Evolutionary conservation across 192 early-diverging fungal species (phyloP).

Genomic region (Gaertneriomyces sp.): DNA sequence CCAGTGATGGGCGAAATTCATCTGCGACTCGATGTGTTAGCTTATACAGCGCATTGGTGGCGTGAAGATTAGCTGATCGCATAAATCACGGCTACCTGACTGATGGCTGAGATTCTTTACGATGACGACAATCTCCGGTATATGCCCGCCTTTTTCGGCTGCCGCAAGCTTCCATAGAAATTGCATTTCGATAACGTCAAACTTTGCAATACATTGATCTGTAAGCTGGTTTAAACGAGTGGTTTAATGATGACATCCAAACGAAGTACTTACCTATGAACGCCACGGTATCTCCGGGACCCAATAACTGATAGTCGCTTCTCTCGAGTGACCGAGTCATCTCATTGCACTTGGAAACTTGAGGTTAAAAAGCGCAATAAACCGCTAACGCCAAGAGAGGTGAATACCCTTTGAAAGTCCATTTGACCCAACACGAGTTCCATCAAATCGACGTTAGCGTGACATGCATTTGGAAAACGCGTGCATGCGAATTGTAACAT

Average conservation of each 20-base stretch:
- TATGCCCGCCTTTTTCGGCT: slow-evolving; percentile 8
- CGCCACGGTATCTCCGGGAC: background rate
- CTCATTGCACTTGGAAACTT: background rate
- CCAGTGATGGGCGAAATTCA: no score
- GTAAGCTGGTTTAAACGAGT: background rate
- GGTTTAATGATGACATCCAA: background rate
- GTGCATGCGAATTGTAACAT: background rate
- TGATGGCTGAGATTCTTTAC: no score
- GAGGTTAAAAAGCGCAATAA: no score
- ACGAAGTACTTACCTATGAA: background rate
- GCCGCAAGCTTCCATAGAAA: slow-evolving; percentile 19
- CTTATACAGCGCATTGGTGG: no score
- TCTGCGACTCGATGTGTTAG: no score
- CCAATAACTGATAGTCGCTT: background rate
- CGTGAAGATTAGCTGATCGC: no score
- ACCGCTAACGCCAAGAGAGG: background rate
- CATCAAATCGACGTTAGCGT: slow-evolving; percentile 1
- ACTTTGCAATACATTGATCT: background rate
- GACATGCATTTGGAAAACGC: slow-evolving; percentile 1
- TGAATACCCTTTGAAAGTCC: background rate
- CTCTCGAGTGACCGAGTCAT: background rate
- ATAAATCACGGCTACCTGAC: no score
- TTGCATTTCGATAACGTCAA: slow-evolving; percentile 11
- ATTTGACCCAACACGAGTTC: background rate
- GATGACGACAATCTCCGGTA: background rate